phyloP scores from a whole-genome alignment of 257 asterid genomes.

The Salvia rosmarinus region DNA sequence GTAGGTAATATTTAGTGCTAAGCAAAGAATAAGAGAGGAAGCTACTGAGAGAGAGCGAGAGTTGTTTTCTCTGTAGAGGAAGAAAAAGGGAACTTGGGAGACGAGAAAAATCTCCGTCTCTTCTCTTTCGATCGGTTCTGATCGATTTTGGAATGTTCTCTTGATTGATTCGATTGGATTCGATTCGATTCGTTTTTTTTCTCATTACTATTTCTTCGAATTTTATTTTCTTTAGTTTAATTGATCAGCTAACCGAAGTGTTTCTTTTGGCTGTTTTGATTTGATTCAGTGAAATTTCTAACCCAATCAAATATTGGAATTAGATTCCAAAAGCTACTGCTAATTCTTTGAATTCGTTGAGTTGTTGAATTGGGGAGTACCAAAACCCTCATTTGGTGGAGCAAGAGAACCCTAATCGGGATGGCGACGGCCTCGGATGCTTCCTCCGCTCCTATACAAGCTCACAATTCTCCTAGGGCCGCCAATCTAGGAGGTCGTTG shows the following conservation, averaged over 20 bases:
- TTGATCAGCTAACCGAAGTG: constrained; percentile 25
- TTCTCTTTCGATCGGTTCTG: constrained; percentile 30
- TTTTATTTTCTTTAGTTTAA: background rate
- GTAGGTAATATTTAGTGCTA: constrained; percentile 37
- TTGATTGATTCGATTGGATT: constrained; percentile 36
- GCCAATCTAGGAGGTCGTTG: constrained; percentile 28
- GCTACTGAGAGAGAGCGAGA: constrained; percentile 32
- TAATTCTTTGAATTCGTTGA: constrained; percentile 14
- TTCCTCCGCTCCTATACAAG: constrained; percentile 20
- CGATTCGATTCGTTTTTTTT: constrained; percentile 23
- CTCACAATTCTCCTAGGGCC: constrained; percentile 47
- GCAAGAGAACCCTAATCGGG: constrained; percentile 28
- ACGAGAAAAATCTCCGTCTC: constrained; percentile 33
- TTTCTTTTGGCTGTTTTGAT: constrained; percentile 18
- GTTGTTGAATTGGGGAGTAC: constrained; percentile 15
- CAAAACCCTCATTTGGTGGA: constrained; percentile 11
- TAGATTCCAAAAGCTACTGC: background rate
- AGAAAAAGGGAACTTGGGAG: background rate
- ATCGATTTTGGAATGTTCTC: constrained; percentile 39
- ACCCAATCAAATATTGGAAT: constrained; percentile 22
- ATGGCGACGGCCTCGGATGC: constrained; percentile 50
- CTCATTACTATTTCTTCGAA: constrained; percentile 3
- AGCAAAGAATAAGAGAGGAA: constrained; percentile 35
- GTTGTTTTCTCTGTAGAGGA: constrained; percentile 25
- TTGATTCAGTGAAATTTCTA: constrained; percentile 23